These are phyloP conservation scores for Paulownia fortunei DNA, from an alignment of 257 asterid species.

Conservation along the genomic window DNA sequence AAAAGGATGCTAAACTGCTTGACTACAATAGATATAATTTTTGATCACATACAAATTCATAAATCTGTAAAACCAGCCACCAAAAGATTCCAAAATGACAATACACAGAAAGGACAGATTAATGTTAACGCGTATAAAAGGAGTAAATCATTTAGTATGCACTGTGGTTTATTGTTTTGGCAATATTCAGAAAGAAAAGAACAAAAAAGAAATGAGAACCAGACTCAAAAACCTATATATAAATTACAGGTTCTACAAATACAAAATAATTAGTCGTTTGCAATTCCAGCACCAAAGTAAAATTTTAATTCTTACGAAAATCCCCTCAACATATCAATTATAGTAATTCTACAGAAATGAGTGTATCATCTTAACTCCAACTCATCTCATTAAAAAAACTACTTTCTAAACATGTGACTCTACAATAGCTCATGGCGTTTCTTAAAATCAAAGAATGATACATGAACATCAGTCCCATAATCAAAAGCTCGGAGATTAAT, in stretches of 20 bases:
- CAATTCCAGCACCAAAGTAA: too few species aligned
- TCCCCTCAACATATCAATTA: too few species aligned
- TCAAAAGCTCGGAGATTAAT: too few species aligned
- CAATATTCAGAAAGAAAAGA: conserved; percentile 6
- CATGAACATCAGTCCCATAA: too few species aligned
- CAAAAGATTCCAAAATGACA: background rate
- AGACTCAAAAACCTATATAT: background rate
- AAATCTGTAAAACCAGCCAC: background rate
- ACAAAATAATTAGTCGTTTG: background rate
- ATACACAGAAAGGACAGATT: background rate
- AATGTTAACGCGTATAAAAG: background rate
- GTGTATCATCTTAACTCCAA: too few species aligned
- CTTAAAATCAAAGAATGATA: too few species aligned
- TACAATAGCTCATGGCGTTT: too few species aligned
- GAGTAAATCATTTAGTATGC: background rate
- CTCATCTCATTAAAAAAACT: too few species aligned
- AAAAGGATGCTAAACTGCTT: background rate
- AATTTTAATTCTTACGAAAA: too few species aligned
- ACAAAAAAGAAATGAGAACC: background rate
- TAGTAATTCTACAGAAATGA: too few species aligned
- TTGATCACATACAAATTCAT: background rate
- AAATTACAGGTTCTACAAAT: background rate
- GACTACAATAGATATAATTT: background rate
- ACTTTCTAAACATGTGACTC: too few species aligned
- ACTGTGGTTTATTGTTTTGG: background rate